These are phyloP conservation scores for Chloranthus sessilifolius DNA, from an alignment of 164 flowering plant genomes.

Conservation along the genomic window DNA sequence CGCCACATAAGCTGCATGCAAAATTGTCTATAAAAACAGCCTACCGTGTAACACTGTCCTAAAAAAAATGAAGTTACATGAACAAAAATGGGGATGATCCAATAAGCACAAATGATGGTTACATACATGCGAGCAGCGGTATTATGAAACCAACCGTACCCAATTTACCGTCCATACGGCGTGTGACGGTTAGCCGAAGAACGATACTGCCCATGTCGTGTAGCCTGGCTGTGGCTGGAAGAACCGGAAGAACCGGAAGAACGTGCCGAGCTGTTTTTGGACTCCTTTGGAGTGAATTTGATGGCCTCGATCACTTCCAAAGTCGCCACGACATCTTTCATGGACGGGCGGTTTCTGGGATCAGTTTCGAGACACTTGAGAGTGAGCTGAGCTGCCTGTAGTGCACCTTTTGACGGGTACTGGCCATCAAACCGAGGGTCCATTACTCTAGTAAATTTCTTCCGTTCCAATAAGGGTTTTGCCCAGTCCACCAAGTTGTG, in stretches of 20 bases:
- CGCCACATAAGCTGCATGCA: no score
- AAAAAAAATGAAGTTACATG: conserved; percentile 1
- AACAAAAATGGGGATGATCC: conserved; percentile 1
- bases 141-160: not conserved
- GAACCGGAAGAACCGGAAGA: conserved; percentile 3
- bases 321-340: conserved; percentile 62
- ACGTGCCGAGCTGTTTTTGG: conserved; percentile 17
- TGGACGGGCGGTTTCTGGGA: conserved; percentile 62
- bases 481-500: conserved; percentile 69
- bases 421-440: conserved; percentile 55
- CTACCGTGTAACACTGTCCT: no score
- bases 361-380: conserved; percentile 52
- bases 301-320: conserved; percentile 39
- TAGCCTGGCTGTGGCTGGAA: not conserved
- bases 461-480: conserved; percentile 50
- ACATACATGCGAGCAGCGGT: no score
- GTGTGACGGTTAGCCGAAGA: not conserved
- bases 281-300: conserved; percentile 29
- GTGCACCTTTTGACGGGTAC: conserved; percentile 52
- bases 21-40: no score
- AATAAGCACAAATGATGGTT: not conserved
- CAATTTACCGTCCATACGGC: not conserved
- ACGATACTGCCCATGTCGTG: not conserved
- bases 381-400: conserved; percentile 52
- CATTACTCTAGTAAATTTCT: conserved; percentile 48